These are phyloP conservation scores for Agrocybe chaxingu DNA, from an alignment of 768 basidiomycete species.

Conservation along the genomic window DNA sequence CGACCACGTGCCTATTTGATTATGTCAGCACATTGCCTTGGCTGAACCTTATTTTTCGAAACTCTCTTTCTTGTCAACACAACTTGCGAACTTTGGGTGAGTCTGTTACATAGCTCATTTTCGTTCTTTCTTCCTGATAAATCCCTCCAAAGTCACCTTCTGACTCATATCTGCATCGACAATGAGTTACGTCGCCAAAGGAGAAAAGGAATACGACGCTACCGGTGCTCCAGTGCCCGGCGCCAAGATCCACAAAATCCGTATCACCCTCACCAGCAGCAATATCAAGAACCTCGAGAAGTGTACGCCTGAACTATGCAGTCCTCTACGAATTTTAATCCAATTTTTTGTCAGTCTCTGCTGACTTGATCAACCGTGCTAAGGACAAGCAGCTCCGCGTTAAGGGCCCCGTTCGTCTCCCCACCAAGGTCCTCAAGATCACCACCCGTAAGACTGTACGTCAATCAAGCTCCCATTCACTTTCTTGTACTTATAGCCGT, in stretches of 20 bases:
- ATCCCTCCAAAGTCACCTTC: constrained; percentile 63
- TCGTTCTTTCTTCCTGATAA: constrained; percentile 2
- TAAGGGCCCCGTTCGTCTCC: constrained; percentile 97
- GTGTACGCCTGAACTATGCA: constrained; percentile 50
- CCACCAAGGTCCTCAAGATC: constrained; percentile 98
- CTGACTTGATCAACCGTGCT: constrained; percentile 95
- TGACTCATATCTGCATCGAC: constrained; percentile 58
- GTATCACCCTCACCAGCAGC: constrained; percentile 97
- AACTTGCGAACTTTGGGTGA: constrained; percentile 44
- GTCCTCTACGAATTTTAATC: not conserved
- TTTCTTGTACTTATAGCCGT: constrained; percentile 5
- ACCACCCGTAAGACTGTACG: constrained; percentile 98
- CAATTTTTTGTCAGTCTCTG: constrained; percentile 64
- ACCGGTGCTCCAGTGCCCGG: constrained; percentile 80
- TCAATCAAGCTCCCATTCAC: constrained; percentile 8
- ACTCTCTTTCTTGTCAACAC: constrained; percentile 32
- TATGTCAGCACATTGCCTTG: constrained; percentile 21
- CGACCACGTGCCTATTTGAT: constrained; percentile 27
- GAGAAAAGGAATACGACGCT: constrained; percentile 96
- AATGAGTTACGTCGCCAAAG: constrained; percentile 99
- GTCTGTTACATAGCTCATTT: constrained; percentile 10
- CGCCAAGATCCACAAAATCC: constrained; percentile 97
- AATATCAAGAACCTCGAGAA: constrained; percentile 99
- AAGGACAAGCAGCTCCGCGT: constrained; percentile 99
- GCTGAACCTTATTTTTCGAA: constrained; percentile 35